phyloP scores from a whole-genome alignment of 352 stramenopile genomes.

The Phytophthora citricola region DNA sequence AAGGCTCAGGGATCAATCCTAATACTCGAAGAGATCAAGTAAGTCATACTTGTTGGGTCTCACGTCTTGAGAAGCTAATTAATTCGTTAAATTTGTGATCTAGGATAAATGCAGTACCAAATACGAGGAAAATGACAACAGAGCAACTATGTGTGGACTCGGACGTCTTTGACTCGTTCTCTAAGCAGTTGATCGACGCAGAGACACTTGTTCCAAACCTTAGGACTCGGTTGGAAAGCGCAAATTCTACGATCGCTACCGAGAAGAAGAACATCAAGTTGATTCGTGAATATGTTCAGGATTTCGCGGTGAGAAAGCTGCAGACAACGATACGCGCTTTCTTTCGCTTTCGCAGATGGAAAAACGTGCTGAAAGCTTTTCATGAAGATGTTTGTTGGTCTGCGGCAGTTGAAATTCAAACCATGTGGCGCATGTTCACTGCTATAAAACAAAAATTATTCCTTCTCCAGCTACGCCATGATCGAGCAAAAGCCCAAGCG shows the following conservation, averaged over 20 bases:
- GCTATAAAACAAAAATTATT: slow-evolving; percentile 35
- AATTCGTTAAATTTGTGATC: no score
- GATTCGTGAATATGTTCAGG: slow-evolving; percentile 50
- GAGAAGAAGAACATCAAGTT: slow-evolving; percentile 61
- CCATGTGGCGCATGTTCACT: slow-evolving; percentile 42
- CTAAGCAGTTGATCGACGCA: slow-evolving; percentile 63
- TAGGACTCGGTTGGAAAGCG: slow-evolving; percentile 38
- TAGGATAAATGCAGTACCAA: slow-evolving; percentile 9
- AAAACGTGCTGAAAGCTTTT: slow-evolving; percentile 41
- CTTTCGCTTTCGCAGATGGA: slow-evolving; percentile 51
- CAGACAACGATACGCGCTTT: slow-evolving; percentile 48
- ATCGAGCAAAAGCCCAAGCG: slow-evolving; percentile 32
- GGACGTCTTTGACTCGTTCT: slow-evolving; percentile 71
- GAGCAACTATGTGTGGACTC: slow-evolving; percentile 59
- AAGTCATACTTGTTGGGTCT: background rate
- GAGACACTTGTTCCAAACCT: slow-evolving; percentile 62
- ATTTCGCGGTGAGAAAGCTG: slow-evolving; percentile 52
- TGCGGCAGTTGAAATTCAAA: slow-evolving; percentile 58
- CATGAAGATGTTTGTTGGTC: slow-evolving; percentile 46
- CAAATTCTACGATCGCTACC: slow-evolving; percentile 44
- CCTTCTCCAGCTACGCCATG: slow-evolving; percentile 26
- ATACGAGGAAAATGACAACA: slow-evolving; percentile 20
- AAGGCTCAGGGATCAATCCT: slow-evolving; percentile 54
- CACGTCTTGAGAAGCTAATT: no score
- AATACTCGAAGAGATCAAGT: slow-evolving; percentile 53